Conservation (phyloP, 75 land plant species). For the Ceratopteris richardii region DNA sequence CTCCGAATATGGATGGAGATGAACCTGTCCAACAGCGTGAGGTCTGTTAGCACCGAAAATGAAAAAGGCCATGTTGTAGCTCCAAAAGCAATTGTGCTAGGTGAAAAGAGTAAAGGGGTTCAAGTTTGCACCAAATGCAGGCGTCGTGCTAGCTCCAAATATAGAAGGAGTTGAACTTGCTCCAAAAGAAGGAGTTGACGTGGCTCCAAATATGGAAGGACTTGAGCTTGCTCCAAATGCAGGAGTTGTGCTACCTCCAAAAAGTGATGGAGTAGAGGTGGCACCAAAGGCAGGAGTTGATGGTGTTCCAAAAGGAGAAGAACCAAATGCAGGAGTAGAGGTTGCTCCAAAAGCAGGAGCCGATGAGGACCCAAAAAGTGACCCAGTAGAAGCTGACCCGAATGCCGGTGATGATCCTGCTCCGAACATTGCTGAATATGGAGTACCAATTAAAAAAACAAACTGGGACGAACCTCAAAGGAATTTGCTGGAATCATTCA, state of each 20-base stretch:
- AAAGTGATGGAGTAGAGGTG: constrained; percentile 22
- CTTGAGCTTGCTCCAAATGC: constrained; percentile 31
- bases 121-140: not conserved
- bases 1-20: not conserved
- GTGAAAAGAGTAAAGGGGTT: constrained; percentile 12
- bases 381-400: constrained; percentile 48
- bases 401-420: constrained; percentile 45
- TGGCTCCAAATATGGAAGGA: constrained; percentile 5
- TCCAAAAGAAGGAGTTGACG: not conserved
- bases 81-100: not conserved
- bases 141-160: not conserved
- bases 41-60: not conserved
- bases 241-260: constrained; percentile 23
- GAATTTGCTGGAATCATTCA: too few species aligned
- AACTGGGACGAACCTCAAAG: too few species aligned
- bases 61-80: not conserved
- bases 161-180: constrained; percentile 5
- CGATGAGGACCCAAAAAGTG: constrained; percentile 51
- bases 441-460: too few species aligned
- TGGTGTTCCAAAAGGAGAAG: constrained; percentile 35
- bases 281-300: constrained; percentile 18
- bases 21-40: not conserved
- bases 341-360: constrained; percentile 28
- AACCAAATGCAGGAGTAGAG: constrained; percentile 40
- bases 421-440: constrained; percentile 44